Evolutionary conservation across 306 rosid species (phyloP).

Genomic region (Echinosophora koreensis): DNA sequence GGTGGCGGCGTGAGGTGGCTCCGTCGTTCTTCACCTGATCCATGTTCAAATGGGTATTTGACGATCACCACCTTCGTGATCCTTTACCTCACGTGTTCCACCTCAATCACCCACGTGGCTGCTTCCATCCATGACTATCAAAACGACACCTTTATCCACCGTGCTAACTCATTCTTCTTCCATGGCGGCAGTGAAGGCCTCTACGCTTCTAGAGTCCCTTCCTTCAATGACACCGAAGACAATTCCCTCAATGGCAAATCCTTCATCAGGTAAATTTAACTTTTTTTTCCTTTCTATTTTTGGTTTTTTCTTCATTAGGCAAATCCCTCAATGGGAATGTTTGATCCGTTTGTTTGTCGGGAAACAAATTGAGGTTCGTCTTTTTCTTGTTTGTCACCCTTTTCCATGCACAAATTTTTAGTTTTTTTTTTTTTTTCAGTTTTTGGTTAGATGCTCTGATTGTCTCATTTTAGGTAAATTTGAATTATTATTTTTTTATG

Average conservation of each 20-base stretch:
- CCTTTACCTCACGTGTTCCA: conserved; percentile 35
- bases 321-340: background rate
- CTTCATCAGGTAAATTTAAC: conserved; percentile 63
- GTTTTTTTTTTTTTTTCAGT: background rate
- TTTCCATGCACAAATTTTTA: background rate
- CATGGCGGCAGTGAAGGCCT: conserved; percentile 90
- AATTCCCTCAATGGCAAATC: conserved; percentile 70
- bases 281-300: background rate
- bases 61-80: conserved; percentile 18
- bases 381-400: background rate
- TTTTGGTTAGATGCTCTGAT: background rate
- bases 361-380: conserved; percentile 30
- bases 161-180: conserved; percentile 81
- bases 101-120: conserved; percentile 47
- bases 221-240: conserved; percentile 54
- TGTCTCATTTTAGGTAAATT: conserved; percentile 35
- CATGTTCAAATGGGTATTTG: conserved; percentile 42
- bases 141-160: conserved; percentile 65
- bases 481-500: conserved; percentile 14
- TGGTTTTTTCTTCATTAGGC: background rate
- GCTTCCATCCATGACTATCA: conserved; percentile 85
- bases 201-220: conserved; percentile 58
- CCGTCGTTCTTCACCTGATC: conserved; percentile 44
- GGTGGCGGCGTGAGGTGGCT: background rate
- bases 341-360: conserved; percentile 49